These are phyloP conservation scores for Eimeria acervulina DNA, from an alignment of 169 alveolate genomes.

Conservation along the genomic window DNA sequence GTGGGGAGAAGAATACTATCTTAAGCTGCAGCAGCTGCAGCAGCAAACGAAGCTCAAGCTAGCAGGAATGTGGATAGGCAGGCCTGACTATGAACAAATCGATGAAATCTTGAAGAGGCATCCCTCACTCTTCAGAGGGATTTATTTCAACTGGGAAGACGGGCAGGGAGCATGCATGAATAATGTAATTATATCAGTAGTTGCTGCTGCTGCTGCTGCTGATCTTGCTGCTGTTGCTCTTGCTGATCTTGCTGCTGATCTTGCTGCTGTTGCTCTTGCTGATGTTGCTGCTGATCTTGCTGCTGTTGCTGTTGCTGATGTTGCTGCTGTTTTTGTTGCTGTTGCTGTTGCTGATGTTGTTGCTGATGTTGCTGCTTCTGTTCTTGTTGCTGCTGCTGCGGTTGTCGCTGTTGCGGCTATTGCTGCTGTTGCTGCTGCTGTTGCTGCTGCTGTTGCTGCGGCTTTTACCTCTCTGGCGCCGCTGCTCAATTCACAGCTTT, in stretches of 20 bases:
- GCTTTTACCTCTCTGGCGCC: no score
- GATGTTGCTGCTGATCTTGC: no score
- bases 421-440: no score
- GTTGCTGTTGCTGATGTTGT: no score
- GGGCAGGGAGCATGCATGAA: constrained; percentile 77
- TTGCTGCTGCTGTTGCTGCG: no score
- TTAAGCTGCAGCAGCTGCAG: neutral
- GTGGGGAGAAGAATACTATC: constrained; percentile 14
- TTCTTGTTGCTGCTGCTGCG: no score
- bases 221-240: neutral
- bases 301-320: no score
- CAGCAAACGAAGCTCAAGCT: constrained; percentile 14
- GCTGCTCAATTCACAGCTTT: no score
- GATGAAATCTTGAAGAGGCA: neutral
- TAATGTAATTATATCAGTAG: neutral
- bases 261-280: no score
- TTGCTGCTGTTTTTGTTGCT: no score
- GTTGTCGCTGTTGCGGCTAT: no score
- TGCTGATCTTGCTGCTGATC: neutral
- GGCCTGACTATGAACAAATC: constrained; percentile 46
- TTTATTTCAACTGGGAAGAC: constrained; percentile 67
- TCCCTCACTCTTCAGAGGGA: constrained; percentile 31
- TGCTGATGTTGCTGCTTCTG: no score
- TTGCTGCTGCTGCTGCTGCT: neutral
- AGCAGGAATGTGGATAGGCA: constrained; percentile 63